phyloP scores from a whole-genome alignment of 2,329 filamentous ascomycete species.

The Pyrenochaeta sp. region DNA sequence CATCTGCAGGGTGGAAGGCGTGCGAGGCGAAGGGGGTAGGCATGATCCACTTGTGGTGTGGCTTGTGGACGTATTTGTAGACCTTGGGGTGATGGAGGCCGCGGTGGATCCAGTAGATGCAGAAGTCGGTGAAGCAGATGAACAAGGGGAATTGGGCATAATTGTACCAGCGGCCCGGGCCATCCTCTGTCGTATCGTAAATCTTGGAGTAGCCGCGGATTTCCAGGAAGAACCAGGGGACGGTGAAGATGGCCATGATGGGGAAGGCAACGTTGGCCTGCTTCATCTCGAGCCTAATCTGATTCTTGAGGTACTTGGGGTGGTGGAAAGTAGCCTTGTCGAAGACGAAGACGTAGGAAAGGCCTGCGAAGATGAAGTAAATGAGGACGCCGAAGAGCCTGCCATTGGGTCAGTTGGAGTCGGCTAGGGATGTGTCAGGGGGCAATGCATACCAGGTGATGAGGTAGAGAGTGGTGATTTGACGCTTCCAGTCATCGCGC shows the following conservation, averaged over 20 bases:
- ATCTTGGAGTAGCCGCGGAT: constrained; percentile 85
- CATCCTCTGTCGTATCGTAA: constrained; percentile 80
- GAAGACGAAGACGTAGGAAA: constrained; percentile 89
- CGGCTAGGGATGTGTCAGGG: background rate
- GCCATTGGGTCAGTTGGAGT: constrained; percentile 18
- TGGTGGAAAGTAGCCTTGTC: constrained; percentile 89
- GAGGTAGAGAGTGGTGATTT: constrained; percentile 77
- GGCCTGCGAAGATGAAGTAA: constrained; percentile 83
- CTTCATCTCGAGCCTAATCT: constrained; percentile 83
- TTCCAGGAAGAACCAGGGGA: constrained; percentile 81
- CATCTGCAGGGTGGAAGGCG: constrained; percentile 94
- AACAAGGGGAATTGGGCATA: constrained; percentile 86
- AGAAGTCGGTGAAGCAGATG: constrained; percentile 85
- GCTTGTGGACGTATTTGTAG: constrained; percentile 93
- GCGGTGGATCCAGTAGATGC: constrained; percentile 92
- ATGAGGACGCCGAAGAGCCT: constrained; percentile 86
- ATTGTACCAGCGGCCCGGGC: constrained; percentile 80
- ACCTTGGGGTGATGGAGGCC: constrained; percentile 79
- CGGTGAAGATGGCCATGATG: constrained; percentile 81
- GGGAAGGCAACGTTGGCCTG: constrained; percentile 82
- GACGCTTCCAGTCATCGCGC: constrained; percentile 79
- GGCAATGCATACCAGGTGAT: constrained; percentile 75
- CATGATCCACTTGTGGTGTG: constrained; percentile 99
- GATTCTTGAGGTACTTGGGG: constrained; percentile 94
- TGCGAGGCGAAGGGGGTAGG: constrained; percentile 91